Evolutionary conservation across 1,139 yeast genomes (phyloP).

Genomic region (Blastobotrys serpentis): DNA sequence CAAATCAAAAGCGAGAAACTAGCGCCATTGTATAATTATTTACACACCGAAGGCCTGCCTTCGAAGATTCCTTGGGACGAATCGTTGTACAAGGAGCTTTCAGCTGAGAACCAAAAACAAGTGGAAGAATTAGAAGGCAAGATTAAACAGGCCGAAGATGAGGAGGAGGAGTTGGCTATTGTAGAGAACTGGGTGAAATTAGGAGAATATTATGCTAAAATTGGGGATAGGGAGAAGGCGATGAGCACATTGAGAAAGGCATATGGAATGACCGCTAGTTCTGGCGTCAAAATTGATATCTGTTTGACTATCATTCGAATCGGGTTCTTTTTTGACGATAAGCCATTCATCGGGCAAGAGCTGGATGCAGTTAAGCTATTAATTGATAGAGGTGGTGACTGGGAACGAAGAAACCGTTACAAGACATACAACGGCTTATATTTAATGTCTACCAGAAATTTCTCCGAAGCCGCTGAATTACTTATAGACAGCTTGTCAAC

Average conservation of each 20-base stretch:
- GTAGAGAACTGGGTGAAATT: slow-evolving; percentile 74
- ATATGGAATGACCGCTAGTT: slow-evolving; percentile 73
- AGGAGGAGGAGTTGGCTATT: slow-evolving; percentile 85
- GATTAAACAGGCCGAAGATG: slow-evolving; percentile 75
- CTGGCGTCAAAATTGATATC: slow-evolving; percentile 89
- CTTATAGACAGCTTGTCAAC: slow-evolving; percentile 92
- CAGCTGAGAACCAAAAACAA: slow-evolving; percentile 53
- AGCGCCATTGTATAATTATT: slow-evolving; percentile 82
- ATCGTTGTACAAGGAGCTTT: slow-evolving; percentile 50
- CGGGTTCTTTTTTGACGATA: slow-evolving; percentile 85
- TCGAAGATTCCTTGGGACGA: slow-evolving; percentile 54
- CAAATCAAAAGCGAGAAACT: slow-evolving; percentile 60
- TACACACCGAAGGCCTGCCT: slow-evolving; percentile 52
- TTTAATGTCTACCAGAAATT: slow-evolving; percentile 79
- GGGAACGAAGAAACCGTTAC: slow-evolving; percentile 96
- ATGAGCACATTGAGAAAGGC: slow-evolving; percentile 69
- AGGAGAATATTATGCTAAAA: slow-evolving; percentile 83
- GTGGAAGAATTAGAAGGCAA: slow-evolving; percentile 58
- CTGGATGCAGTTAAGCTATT: slow-evolving; percentile 68
- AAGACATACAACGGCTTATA: slow-evolving; percentile 90
- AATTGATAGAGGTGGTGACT: slow-evolving; percentile 96
- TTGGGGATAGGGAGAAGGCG: slow-evolving; percentile 82
- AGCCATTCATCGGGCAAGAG: slow-evolving; percentile 63
- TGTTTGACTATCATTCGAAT: slow-evolving; percentile 76
- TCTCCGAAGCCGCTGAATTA: slow-evolving; percentile 76